These are phyloP conservation scores for Xylariaceae sp. DNA, from an alignment of 2,329 filamentous ascomycete genomes.

Conservation along the genomic window DNA sequence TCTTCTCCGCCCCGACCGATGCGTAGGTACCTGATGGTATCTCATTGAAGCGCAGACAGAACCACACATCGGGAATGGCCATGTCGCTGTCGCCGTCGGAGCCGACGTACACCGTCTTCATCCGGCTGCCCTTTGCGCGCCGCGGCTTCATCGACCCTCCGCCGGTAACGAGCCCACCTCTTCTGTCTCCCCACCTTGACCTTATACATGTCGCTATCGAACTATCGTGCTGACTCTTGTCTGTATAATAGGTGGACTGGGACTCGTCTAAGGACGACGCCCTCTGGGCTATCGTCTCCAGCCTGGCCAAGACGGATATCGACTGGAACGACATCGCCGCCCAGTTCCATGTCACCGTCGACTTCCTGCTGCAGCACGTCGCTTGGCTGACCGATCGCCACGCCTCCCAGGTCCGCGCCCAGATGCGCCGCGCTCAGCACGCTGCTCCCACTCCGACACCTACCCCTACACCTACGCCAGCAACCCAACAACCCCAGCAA, in stretches of 20 bases:
- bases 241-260: conserved; percentile 70
- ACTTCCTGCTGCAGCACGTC: conserved; percentile 89
- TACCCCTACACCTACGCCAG: conserved; percentile 56
- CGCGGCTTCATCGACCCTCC: conserved; percentile 89
- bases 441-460: conserved; percentile 55
- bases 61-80: no score
- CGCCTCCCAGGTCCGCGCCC: conserved; percentile 82
- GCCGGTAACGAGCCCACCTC: conserved; percentile 53
- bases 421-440: conserved; percentile 74
- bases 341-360: conserved; percentile 78
- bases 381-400: conserved; percentile 92
- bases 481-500: conserved; percentile 43
- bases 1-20: no score
- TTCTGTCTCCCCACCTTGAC: background rate
- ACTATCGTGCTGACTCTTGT: conserved; percentile 3
- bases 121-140: conserved; percentile 84
- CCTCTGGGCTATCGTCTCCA: conserved; percentile 87
- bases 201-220: conserved; percentile 2
- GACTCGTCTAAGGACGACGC: conserved; percentile 80
- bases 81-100: conserved; percentile 37
- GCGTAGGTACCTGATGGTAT: no score
- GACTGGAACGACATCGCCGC: conserved; percentile 74
- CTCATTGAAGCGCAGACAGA: no score
- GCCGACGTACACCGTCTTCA: conserved; percentile 70
- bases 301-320: conserved; percentile 76